A percentile compares a stretch with the other conserved stretches of the same genome.
phyloP scores from a whole-genome alignment of 148 eudicot species.

The Silene latifolia region DNA sequence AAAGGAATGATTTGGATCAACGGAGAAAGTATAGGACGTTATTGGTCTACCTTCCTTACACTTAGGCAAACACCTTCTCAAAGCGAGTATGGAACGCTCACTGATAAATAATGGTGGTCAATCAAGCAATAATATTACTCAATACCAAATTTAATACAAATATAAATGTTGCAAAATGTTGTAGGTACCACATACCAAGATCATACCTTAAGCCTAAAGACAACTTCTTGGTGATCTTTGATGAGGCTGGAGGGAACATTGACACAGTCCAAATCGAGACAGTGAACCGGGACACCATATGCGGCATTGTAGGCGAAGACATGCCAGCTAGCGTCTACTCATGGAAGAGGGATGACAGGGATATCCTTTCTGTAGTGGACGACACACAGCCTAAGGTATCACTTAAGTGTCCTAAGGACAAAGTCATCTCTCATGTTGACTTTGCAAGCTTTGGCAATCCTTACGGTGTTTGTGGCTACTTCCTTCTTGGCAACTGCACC shows the following conservation, averaged over 20 bases:
- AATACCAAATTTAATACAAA: background rate
- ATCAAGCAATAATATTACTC: background rate
- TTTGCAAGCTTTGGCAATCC: slow-evolving; percentile 73
- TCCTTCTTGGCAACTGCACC: slow-evolving; percentile 36
- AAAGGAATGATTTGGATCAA: slow-evolving; percentile 82
- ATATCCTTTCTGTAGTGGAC: slow-evolving; percentile 22
- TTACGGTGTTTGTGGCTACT: slow-evolving; percentile 59
- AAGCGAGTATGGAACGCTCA: slow-evolving; percentile 56
- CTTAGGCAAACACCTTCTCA: slow-evolving; percentile 64
- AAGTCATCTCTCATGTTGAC: slow-evolving; percentile 42
- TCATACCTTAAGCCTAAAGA: slow-evolving; percentile 57
- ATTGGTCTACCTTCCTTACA: slow-evolving; percentile 59
- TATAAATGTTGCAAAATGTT: background rate
- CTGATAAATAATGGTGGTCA: background rate
- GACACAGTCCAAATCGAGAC: slow-evolving; percentile 41
- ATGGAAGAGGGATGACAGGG: slow-evolving; percentile 41
- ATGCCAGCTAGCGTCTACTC: slow-evolving; percentile 45
- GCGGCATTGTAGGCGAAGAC: slow-evolving; percentile 47
- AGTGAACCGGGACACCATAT: slow-evolving; percentile 61
- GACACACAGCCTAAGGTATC: slow-evolving; percentile 33
- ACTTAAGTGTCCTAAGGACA: slow-evolving; percentile 47
- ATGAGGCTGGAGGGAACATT: slow-evolving; percentile 60
- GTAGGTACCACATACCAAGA: slow-evolving; percentile 86
- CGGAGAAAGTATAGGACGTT: slow-evolving; percentile 74
- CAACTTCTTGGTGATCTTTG: slow-evolving; percentile 73